phyloP scores from a whole-genome alignment of 306 rosid species.

The Lablab purpureus region DNA sequence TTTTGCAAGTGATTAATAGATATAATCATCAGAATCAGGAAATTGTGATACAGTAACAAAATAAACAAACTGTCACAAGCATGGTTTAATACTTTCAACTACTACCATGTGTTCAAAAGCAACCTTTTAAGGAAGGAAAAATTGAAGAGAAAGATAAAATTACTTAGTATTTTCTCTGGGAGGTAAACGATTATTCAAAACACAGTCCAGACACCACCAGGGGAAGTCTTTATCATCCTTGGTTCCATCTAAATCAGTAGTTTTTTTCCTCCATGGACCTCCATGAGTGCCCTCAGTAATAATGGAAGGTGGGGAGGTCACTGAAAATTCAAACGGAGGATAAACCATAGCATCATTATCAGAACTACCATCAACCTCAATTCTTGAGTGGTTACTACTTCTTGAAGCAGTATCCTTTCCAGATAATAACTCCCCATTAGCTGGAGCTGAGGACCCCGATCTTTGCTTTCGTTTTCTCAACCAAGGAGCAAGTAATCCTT shows the following conservation, averaged over 20 bases:
- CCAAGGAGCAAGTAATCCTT: conserved; percentile 89
- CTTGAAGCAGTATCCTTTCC: conserved; percentile 72
- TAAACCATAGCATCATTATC: conserved; percentile 81
- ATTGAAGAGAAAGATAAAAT: conserved; percentile 41
- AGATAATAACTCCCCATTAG: conserved; percentile 71
- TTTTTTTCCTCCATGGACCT: conserved; percentile 90
- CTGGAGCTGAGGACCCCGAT: conserved; percentile 60
- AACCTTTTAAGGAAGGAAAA: conserved; percentile 12
- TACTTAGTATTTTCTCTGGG: conserved; percentile 94
- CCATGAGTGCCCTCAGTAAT: conserved; percentile 88
- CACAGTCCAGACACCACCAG: conserved; percentile 83
- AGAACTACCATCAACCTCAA: conserved; percentile 68
- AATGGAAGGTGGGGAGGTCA: conserved; percentile 77
- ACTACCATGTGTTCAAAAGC: background rate
- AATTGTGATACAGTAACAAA: conserved; percentile 34
- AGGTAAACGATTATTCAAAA: conserved; percentile 86
- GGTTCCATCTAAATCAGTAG: conserved; percentile 80
- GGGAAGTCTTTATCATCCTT: conserved; percentile 90
- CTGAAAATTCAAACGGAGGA: conserved; percentile 88
- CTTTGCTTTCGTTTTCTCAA: conserved; percentile 67
- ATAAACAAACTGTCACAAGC: conserved; percentile 12
- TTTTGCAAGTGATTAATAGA: background rate
- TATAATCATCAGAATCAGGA: conserved; percentile 10
- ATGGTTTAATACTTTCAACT: conserved; percentile 20
- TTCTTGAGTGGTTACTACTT: conserved; percentile 68